phyloP scores from a whole-genome alignment of 257 asterid species.

The Solanum appendiculatum region DNA sequence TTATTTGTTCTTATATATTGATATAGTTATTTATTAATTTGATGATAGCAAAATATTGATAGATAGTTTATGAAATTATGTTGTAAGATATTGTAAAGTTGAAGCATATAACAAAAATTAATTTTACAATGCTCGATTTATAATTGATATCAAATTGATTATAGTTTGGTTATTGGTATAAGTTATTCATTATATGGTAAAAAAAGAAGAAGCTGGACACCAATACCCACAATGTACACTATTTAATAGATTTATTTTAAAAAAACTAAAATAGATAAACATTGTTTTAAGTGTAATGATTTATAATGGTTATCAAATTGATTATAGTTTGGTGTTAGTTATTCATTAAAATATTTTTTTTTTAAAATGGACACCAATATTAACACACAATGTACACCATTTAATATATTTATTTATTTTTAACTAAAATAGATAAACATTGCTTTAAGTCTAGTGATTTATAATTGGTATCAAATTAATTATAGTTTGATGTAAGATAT shows the following conservation, averaged over 20 bases:
- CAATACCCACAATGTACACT: background rate
- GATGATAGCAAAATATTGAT: background rate
- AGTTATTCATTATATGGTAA: background rate
- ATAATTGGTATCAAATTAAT: background rate
- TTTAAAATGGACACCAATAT: background rate
- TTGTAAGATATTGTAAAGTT: background rate
- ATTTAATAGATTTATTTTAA: no score
- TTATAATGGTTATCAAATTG: no score
- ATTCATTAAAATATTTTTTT: background rate
- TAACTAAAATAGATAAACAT: background rate
- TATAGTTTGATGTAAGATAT: background rate
- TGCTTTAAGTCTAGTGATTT: background rate
- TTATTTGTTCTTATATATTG: background rate
- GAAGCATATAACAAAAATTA: no score
- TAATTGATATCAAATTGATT: background rate
- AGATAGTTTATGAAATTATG: background rate
- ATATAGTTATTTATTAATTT: background rate
- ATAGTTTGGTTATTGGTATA: background rate
- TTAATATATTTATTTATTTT: no score
- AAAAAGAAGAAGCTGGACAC: background rate
- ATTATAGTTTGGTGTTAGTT: background rate
- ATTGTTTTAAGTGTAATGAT: background rate
- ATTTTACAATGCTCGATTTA: background rate
- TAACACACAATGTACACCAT: background rate
- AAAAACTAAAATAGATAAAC: background rate